phyloP scores from a whole-genome alignment of 306 rosid species.

The Biancaea sappan region DNA sequence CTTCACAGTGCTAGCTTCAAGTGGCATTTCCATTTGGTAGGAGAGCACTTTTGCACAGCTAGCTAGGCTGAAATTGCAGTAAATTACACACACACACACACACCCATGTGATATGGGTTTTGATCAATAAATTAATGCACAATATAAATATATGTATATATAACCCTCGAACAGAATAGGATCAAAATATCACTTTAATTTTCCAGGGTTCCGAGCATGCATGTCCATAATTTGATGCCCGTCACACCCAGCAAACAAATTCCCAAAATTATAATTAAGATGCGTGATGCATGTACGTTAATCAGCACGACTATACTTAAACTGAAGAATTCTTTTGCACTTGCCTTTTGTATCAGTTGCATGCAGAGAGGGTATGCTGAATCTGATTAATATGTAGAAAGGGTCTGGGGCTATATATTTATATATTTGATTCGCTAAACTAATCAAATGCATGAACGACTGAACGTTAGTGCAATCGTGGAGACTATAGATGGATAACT shows the following conservation, averaged over 20 bases:
- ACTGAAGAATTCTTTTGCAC: conserved; percentile 28
- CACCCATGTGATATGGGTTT: not conserved
- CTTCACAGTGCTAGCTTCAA: not conserved
- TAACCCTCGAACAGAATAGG: conserved; percentile 24
- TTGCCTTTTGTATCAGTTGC: not conserved
- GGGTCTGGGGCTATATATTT: not conserved
- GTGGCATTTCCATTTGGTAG: conserved; percentile 4
- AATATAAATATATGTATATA: too few relatives aligned
- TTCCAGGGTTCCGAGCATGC: not conserved
- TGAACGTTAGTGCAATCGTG: conserved; percentile 3
- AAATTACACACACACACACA: not conserved
- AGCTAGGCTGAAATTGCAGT: conserved; percentile 11
- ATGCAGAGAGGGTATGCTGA: not conserved
- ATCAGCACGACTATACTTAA: not conserved
- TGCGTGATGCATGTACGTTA: conserved; percentile 31
- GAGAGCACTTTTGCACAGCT: conserved; percentile 29
- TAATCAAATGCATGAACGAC: conserved; percentile 6
- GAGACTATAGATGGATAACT: not conserved
- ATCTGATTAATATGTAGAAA: not conserved
- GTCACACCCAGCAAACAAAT: not conserved
- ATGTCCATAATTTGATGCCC: not conserved
- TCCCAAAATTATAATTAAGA: not conserved
- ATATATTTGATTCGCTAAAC: not conserved
- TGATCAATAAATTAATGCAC: conserved; percentile 35
- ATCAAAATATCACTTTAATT: not conserved